These are phyloP conservation scores for Beauveria pseudobassiana DNA, from an alignment of 2,329 filamentous ascomycete species.

Conservation along the genomic window DNA sequence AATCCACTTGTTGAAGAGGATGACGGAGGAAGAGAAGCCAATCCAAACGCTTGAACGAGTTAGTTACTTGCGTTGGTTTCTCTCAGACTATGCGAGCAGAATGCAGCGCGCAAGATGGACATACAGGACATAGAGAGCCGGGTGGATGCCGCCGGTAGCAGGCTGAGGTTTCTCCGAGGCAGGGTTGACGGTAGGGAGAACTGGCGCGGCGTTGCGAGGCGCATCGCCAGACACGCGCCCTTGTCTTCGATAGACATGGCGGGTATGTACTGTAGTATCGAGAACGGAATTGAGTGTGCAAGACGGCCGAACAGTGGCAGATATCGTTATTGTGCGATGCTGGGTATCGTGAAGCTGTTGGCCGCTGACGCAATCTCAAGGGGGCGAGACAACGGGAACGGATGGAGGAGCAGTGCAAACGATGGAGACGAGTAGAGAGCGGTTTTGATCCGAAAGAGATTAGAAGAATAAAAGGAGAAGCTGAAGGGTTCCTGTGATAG, in stretches of 20 bases:
- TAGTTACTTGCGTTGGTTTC: background rate
- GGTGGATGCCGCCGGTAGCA: constrained; percentile 60
- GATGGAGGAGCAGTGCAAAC: background rate
- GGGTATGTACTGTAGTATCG: background rate
- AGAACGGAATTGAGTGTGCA: background rate
- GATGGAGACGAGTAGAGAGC: background rate
- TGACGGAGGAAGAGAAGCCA: constrained; percentile 82
- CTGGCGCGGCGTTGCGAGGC: constrained; percentile 42
- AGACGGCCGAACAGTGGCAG: background rate
- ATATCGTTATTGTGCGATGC: background rate
- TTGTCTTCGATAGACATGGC: constrained; percentile 15
- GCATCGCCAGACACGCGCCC: constrained; percentile 12
- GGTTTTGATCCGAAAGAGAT: background rate
- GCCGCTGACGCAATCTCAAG: background rate
- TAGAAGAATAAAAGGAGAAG: background rate
- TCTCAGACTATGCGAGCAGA: constrained; percentile 12
- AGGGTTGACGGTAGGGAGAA: constrained; percentile 76
- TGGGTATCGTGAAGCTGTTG: background rate
- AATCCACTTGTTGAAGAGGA: constrained; percentile 99
- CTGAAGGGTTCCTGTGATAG: background rate
- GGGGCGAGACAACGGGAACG: background rate
- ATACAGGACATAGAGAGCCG: constrained; percentile 76
- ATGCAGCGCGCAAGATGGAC: constrained; percentile 20
- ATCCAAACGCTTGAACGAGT: constrained; percentile 72
- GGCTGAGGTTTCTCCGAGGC: constrained; percentile 62